Base-by-base conservation (phyloP, 2,329 filamentous ascomycete species). In the Paraphoma sp. region DNA sequence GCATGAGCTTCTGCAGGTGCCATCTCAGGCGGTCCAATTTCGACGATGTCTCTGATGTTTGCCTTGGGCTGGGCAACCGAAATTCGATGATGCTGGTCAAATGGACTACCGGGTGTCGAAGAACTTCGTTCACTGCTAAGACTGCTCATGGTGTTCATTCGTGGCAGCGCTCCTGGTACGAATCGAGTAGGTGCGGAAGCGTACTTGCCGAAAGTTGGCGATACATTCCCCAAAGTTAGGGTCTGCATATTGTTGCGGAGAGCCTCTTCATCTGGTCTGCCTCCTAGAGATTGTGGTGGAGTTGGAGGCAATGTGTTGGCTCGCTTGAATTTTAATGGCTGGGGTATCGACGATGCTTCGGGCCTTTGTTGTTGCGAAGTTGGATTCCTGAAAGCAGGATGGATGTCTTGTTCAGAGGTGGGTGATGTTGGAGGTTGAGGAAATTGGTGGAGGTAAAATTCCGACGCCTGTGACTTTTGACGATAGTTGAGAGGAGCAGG, bases 221-320 rank as follows among this genome's bases (percentile, higher is more conserved):
- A 50, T 16, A 48, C 53, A 18, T 44, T 44, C 30, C 48, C 42
- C 28, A 60, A 44, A 14, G 53, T 54, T 6, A 63, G 50, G 30
- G 61, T 57, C 17, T 57, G 55, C 45, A 66, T 61, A 28, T 51
- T 53, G 10, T 64, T 56, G 3, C 53, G 53, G n/a, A 64, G 29
- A 28, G 38, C 49, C 28, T 58, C 54, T 38, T 64, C 63, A 18
- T 51, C 53, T 17, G 51, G 42, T 30, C 50, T 60, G 12, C 53
- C 55, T 46, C 53, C 51, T 11, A 51, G 47, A 1, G 63, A 66
- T 48, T 60, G 60, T 10, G 63, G 57, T 14, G 62, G 63, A 3
- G 57, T 66, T 18, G 59, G 42, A 7, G 59, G 61, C 12, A 56
- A 41, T 10, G 53, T 58, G 18, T 56, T 41, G 14, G 56, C 18